phyloP scores from a whole-genome alignment of 2,329 filamentous ascomycete species.

The Cordyceps cicadae region DNA sequence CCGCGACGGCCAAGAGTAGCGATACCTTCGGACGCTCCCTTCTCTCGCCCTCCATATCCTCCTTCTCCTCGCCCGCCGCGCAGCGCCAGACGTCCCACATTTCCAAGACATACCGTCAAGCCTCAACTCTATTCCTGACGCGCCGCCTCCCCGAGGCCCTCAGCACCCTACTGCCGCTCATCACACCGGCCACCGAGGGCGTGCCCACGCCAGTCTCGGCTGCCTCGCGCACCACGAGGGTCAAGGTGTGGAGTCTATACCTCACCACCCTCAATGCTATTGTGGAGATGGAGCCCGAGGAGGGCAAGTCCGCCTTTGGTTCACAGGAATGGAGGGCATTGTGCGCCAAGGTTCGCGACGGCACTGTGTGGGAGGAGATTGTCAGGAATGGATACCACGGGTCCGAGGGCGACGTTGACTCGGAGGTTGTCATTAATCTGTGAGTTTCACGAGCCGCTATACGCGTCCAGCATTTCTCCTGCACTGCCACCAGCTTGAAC shows the following conservation, averaged over 20 bases:
- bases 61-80: slow-evolving; percentile 53
- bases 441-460: slow-evolving; percentile 33
- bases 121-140: slow-evolving; percentile 89
- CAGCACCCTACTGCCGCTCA: slow-evolving; percentile 73
- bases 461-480: neutral
- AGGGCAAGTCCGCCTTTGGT: slow-evolving; percentile 84
- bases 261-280: slow-evolving; percentile 88
- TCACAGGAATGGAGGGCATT: slow-evolving; percentile 75
- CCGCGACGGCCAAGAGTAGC: slow-evolving; percentile 26
- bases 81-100: slow-evolving; percentile 62
- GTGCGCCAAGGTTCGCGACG: slow-evolving; percentile 77
- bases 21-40: slow-evolving; percentile 42
- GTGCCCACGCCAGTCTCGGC: slow-evolving; percentile 66
- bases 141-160: slow-evolving; percentile 85
- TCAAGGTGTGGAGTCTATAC: slow-evolving; percentile 97
- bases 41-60: slow-evolving; percentile 60
- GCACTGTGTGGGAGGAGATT: slow-evolving; percentile 90
- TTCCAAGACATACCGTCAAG: slow-evolving; percentile 88
- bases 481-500: neutral
- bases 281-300: slow-evolving; percentile 78
- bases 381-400: slow-evolving; percentile 81
- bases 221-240: slow-evolving; percentile 71
- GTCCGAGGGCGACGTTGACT: slow-evolving; percentile 81
- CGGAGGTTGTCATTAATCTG: slow-evolving; percentile 88
- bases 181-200: slow-evolving; percentile 50